Base-by-base conservation (phyloP, 2,329 filamentous ascomycete species). In the Nigrograna mackinnonii region DNA sequence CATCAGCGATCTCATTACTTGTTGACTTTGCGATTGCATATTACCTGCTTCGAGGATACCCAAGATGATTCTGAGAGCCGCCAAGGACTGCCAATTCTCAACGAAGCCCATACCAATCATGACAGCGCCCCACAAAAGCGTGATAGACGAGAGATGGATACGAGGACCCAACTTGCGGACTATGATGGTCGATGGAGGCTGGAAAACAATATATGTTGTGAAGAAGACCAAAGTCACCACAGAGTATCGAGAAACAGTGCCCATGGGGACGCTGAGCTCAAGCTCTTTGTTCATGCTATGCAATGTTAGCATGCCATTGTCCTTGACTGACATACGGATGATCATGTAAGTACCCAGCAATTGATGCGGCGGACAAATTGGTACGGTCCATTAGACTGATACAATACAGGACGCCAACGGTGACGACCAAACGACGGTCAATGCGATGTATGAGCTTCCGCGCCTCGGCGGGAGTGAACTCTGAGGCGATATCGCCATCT, bases 301-400 rank as follows among this genome's bases (percentile, higher is more conserved):
- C 14, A 12, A 6, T 20, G 41, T 40, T 24, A 43, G 33, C 21
- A 46, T 14, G 11, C 9, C 12, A 32, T 3, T 47, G 37, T 18
- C 61, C 41, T 9, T 20, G 4, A 12, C 16, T 16, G 13, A 22
- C n/a, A n/a, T 4, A 9, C 19, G 2, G 22, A 17, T 28, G 31
- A 20, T 14, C 12, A 53, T 62, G 41, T 58, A 52, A 62, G 42
- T 58, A 78, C 76, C 79, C 88, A 16, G 89, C 87, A 62, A 92
- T 85, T 34, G 81, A 81, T 30, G 87, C 87, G 17, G 81, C 75
- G n/a, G 81, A 81, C 62, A 91, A 70, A 66, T 92, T 92, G 2
- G 86, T 89, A 22, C 89, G 77, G 60, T 94, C 89, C 82, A 92
- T 88, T 45, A 92, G 71, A 50, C 80, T 86, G 55, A 89, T 76